Evolutionary conservation across 257 asterid species (phyloP), one percentile per base, ranked within the genome.

Genomic region (Lithospermum erythrorhizon): DNA sequence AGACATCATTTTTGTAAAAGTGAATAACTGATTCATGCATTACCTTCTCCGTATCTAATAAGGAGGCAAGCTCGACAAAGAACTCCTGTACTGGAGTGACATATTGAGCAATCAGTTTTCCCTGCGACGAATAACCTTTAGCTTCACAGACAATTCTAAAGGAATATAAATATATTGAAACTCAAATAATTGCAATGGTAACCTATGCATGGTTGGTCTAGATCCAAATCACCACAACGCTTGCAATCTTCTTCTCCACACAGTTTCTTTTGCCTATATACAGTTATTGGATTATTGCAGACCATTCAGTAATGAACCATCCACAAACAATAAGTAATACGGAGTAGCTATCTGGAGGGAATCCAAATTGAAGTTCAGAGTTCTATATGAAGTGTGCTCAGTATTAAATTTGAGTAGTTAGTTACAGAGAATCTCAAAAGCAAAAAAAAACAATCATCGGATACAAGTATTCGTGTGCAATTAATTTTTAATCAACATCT

Each of bases 231-330:
- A 60, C 93, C 85, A 68, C 97, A 89, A 48, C 82, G 87, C 68
- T 76, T 80, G 59, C 97, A 89, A 53, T 81, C 94, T 65, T 87
- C 97, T 77, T 89, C 97, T 68, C 97, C 95, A 27, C 95, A 89
- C 53, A 89, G 73, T 74, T 84, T 84, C 87, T 89, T 84, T 74
- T 82, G 93, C 80, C 95, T 89, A 80, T 63, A 71, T 61, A 20
- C 49, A 32, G 16, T n/a, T n/a, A n/a, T 27, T 24, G 16, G 41
- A 54, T 49, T 59, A 23, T 47, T 18, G 9, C 18, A 30, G 32
- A 53, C 29, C 52, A 7, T 21, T 32, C 18, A 55, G 8, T 18
- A 18, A 15, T 18, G 22, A 4, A 15, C 54, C 54, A 2, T 52
- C 45, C 9, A 2, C 45, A 32, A 32, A 32, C 1, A 32, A 32